Evolutionary conservation across 768 basidiomycete species (phyloP), one percentile per base, ranked within the genome.

Genomic region (Gautieria morchelliformis): DNA sequence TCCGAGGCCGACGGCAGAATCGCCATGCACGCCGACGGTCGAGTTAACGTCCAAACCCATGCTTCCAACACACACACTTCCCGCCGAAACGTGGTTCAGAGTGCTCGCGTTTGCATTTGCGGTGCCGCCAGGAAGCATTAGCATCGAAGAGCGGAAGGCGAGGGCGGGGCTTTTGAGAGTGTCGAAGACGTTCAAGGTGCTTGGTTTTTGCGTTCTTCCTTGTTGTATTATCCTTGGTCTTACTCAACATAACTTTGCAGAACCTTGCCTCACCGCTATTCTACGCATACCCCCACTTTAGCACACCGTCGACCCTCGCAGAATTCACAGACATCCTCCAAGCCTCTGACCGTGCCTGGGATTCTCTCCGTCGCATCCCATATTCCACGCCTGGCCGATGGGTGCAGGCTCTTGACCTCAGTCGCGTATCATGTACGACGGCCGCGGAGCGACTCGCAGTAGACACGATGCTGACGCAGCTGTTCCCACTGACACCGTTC

Each of bases 311-410:
- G 12, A 66, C 74, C 5, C 72, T 92, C 42, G 75, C 79, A 56
- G 75, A 73, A 59, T 85, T 93, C 62, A 72, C 78, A n/a, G 59
- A 70, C n/a, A 74, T 72, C 22, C 75, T 94, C 1, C 71, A 75
- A 58, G 63, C 66, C 32, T 83, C 85, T 7, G 92, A 95, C 60
- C 76, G 80, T 62, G 79, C 78, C 65, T 95, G 93, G 93, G 90
- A 93, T 64, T 88, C 89, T 45, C 83, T 95, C 57, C 81, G 89
- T 52, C 79, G 93, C 51, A 91, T 89, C 62, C 89, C 89, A 0
- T 88, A 86, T 64, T 93, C 91, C 4, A 79, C 86, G 0, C 93
- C 93, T 1, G 93, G 93, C 30, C 78, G 93, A 66, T 94, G 90
- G 87, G 82, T 95, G 1, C 85, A 84, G 58, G 69, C 67, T 10